Percentiles rank a stretch among this genome's conserved stretches.
These are phyloP conservation scores for Phytopythium oedochilum DNA, from an alignment of 352 stramenopile genomes.

Conservation along the genomic window DNA sequence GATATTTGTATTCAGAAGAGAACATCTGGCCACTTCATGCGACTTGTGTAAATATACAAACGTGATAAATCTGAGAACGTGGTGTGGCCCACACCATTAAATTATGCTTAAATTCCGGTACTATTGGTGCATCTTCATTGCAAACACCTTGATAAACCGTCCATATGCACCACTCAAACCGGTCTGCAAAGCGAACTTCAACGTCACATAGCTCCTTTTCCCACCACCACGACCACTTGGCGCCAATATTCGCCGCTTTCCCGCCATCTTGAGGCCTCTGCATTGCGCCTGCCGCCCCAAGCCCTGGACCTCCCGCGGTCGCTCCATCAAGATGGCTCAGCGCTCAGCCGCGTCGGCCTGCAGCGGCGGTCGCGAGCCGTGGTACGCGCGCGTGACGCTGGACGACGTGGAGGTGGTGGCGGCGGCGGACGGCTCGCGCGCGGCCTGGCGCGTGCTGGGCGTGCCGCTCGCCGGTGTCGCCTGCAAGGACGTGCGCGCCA, in stretches of 20 bases:
- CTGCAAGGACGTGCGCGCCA: neutral
- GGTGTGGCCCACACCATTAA: too few relatives aligned
- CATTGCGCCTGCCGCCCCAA: neutral
- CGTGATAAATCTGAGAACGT: too few relatives aligned
- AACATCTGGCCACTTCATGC: too few relatives aligned
- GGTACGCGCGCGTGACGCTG: constrained; percentile 1
- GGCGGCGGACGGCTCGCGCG: neutral
- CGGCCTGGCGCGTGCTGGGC: neutral
- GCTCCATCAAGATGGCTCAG: neutral
- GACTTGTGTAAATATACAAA: too few relatives aligned
- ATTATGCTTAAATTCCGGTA: too few relatives aligned
- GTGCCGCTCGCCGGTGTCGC: neutral
- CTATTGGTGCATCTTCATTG: neutral
- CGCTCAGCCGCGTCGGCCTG: neutral
- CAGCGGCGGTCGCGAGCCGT: neutral
- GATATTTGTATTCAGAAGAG: too few relatives aligned
- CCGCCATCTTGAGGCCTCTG: neutral
- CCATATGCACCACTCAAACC: neutral
- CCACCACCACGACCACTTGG: neutral
- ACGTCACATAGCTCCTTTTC: neutral
- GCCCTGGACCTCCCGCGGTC: neutral
- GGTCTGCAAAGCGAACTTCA: neutral
- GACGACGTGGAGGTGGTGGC: neutral
- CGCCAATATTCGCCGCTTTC: neutral
- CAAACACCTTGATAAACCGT: too few relatives aligned